These are phyloP conservation scores for Hirsutella minnesotensis DNA, from an alignment of 2,329 filamentous ascomycete species.

Conservation along the genomic window DNA sequence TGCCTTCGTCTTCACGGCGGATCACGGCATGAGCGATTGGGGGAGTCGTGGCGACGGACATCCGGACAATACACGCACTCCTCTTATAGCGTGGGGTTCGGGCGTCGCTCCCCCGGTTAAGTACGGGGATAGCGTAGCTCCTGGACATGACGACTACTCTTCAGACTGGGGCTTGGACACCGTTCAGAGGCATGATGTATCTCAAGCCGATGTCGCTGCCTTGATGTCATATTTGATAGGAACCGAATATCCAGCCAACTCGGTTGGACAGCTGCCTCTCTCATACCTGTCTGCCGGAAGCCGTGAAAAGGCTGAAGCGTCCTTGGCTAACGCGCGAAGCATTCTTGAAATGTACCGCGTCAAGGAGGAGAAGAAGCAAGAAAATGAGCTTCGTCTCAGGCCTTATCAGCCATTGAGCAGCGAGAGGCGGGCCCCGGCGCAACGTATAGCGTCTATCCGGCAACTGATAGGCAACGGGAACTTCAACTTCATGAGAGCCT, in stretches of 20 bases:
- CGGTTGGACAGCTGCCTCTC: conserved; percentile 83
- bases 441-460: conserved; percentile 56
- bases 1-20: conserved; percentile 91
- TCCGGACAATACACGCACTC: conserved; percentile 91
- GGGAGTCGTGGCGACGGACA: conserved; percentile 98
- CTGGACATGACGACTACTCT: conserved; percentile 86
- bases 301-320: conserved; percentile 71
- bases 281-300: conserved; percentile 63
- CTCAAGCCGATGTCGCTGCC: conserved; percentile 86
- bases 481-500: too few relatives aligned
- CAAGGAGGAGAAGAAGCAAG: conserved; percentile 77
- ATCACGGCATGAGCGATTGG: conserved; percentile 98
- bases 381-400: conserved; percentile 62
- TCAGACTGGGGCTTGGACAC: conserved; percentile 76
- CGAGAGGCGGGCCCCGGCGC: conserved; percentile 48
- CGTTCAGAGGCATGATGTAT: conserved; percentile 78
- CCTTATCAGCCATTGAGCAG: conserved; percentile 62
- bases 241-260: conserved; percentile 86
- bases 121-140: conserved; percentile 42
- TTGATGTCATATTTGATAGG: conserved; percentile 91
- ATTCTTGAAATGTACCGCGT: conserved; percentile 95
- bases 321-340: conserved; percentile 70
- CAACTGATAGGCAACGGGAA: conserved; percentile 52
- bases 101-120: conserved; percentile 68
- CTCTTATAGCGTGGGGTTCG: conserved; percentile 85